A percentile compares a stretch with the other conserved stretches of the same genome.
These are phyloP conservation scores for Cystobasidium sp. DNA, from an alignment of 1,284 basidiomycete genomes.

Conservation along the genomic window DNA sequence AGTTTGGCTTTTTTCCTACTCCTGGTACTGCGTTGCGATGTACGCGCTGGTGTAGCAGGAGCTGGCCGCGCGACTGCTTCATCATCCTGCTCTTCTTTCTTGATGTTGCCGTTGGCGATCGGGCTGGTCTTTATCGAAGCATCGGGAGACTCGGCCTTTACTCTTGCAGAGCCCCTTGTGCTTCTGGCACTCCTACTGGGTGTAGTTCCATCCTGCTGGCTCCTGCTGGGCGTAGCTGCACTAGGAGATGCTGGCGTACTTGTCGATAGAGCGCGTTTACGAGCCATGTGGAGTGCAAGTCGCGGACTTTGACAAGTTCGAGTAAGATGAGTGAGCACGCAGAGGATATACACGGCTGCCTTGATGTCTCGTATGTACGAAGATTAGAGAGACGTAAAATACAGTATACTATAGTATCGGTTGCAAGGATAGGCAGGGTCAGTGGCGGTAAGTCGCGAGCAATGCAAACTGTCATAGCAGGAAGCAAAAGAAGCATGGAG, in stretches of 20 bases:
- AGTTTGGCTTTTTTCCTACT: conserved; percentile 33
- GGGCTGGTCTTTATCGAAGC: not conserved
- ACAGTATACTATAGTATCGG: too few relatives aligned
- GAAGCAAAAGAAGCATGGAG: too few relatives aligned
- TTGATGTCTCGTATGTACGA: too few relatives aligned
- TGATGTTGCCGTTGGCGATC: conserved; percentile 17
- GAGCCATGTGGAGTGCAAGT: not conserved
- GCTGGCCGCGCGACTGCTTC: not conserved
- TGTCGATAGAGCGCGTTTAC: conserved; percentile 20
- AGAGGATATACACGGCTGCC: not conserved
- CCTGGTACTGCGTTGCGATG: conserved; percentile 9
- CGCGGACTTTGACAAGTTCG: not conserved
- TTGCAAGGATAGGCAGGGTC: too few relatives aligned
- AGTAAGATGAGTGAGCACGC: not conserved
- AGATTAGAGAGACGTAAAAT: too few relatives aligned
- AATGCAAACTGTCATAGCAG: too few relatives aligned
- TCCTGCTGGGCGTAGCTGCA: not conserved
- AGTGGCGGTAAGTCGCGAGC: too few relatives aligned
- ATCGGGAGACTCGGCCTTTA: conserved; percentile 30
- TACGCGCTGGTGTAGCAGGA: conserved; percentile 24
- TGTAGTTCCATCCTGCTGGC: conserved; percentile 2
- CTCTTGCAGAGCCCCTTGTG: conserved; percentile 1
- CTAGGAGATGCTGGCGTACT: not conserved
- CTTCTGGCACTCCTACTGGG: not conserved
- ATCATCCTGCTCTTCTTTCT: conserved; percentile 40